These are phyloP conservation scores for Fusarium stilboides DNA, from an alignment of 2,329 filamentous ascomycete species.

Conservation along the genomic window DNA sequence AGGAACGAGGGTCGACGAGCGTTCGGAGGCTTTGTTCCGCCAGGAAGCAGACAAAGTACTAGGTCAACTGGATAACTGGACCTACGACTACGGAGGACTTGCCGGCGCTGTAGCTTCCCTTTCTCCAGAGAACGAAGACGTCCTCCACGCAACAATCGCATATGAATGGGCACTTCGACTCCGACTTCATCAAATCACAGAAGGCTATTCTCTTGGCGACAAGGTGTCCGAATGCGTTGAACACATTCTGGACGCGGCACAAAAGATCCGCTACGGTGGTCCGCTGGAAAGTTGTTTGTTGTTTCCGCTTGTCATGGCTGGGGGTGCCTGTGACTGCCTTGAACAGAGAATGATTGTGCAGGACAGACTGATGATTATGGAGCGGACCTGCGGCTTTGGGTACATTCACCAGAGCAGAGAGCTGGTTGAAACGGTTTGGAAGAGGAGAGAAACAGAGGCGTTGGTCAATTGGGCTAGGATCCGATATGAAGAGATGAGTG, in stretches of 20 bases:
- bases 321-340: slow-evolving; percentile 8
- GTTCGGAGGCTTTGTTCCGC: not conserved
- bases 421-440: slow-evolving; percentile 23
- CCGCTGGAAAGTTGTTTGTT: slow-evolving; percentile 8
- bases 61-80: slow-evolving; percentile 5
- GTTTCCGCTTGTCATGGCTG: slow-evolving; percentile 15
- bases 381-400: slow-evolving; percentile 13
- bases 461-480: slow-evolving; percentile 25
- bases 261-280: slow-evolving; percentile 10
- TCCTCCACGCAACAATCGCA: slow-evolving; percentile 13
- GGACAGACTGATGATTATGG: slow-evolving; percentile 17
- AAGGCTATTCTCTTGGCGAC: slow-evolving; percentile 2
- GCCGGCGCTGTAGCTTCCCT: slow-evolving; percentile 1
- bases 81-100: slow-evolving; percentile 16
- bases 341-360: slow-evolving; percentile 18
- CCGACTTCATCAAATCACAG: slow-evolving; percentile 21
- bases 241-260: slow-evolving; percentile 1
- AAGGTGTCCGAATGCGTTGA: slow-evolving; percentile 14
- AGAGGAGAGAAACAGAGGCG: slow-evolving; percentile 11
- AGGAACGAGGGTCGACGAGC: slow-evolving; percentile 15
- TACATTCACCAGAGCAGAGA: slow-evolving; percentile 22
- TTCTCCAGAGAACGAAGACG: not conserved
- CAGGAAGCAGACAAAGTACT: slow-evolving; percentile 8
- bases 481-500: slow-evolving; percentile 22
- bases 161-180: slow-evolving; percentile 21